A percentile compares a stretch with the other conserved stretches of the same genome.
These are phyloP conservation scores for Brassica cretica DNA, from an alignment of 345 rosid genomes.

Conservation along the genomic window DNA sequence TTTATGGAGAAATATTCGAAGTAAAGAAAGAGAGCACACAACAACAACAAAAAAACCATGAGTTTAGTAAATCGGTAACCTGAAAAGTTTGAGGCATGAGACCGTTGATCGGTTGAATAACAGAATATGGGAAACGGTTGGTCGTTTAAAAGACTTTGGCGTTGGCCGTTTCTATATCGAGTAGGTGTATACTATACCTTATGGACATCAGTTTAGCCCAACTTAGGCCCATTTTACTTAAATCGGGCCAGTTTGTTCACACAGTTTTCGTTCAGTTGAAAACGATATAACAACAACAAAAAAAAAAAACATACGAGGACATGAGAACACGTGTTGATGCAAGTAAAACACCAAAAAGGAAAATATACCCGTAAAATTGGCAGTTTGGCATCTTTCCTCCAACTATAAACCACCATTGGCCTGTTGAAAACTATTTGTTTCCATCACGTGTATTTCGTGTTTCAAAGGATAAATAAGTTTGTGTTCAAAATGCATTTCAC, in stretches of 20 bases:
- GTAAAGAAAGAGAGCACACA: background rate
- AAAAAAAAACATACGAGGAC: background rate
- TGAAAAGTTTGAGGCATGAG: background rate
- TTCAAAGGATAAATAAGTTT: background rate
- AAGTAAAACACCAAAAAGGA: background rate
- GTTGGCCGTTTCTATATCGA: constrained; percentile 8
- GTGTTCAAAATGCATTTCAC: background rate
- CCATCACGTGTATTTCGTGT: constrained; percentile 36
- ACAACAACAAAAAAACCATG: constrained; percentile 9
- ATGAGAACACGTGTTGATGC: constrained; percentile 9
- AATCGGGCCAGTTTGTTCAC: background rate
- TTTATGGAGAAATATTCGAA: background rate
- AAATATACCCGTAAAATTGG: constrained; percentile 6
- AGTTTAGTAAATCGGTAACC: constrained; percentile 12
- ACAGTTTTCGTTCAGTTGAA: background rate
- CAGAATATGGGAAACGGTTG: constrained; percentile 1
- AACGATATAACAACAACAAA: background rate
- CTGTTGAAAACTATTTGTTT: background rate
- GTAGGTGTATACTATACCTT: background rate
- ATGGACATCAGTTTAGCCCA: constrained; percentile 5
- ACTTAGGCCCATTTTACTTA: background rate
- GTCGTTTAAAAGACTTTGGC: background rate
- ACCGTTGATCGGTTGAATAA: constrained; percentile 4
- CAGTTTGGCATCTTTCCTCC: constrained; percentile 18
- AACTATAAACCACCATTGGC: constrained; percentile 8